A percentile compares a stretch with the other conserved stretches of the same genome.
phyloP scores from a whole-genome alignment of 495 filamentous ascomycete genomes.

The Cetradonia linearis region DNA sequence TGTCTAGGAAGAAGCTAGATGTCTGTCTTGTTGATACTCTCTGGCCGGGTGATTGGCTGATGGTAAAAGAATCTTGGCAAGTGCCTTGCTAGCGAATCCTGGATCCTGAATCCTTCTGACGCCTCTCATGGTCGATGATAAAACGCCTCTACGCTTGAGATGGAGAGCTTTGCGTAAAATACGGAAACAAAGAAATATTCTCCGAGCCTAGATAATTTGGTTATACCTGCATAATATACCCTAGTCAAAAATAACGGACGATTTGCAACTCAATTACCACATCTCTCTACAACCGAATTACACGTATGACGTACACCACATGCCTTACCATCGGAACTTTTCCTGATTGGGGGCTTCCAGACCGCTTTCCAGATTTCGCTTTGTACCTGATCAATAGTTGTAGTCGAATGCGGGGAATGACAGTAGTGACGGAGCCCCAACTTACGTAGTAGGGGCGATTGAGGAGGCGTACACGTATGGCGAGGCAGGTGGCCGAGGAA shows the following conservation, averaged over 20 bases:
- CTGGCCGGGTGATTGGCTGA: too few relatives aligned
- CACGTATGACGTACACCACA: background rate
- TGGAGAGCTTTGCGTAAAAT: too few relatives aligned
- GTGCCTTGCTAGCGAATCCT: too few relatives aligned
- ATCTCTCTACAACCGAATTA: background rate
- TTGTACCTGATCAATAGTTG: background rate
- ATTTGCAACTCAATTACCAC: background rate
- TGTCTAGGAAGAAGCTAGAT: too few relatives aligned
- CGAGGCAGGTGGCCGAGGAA: background rate
- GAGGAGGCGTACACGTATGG: background rate
- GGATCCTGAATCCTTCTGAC: too few relatives aligned
- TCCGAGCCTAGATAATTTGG: too few relatives aligned
- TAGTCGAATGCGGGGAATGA: slow-evolving; percentile 2
- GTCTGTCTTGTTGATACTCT: too few relatives aligned
- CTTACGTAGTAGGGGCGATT: background rate
- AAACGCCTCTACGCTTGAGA: too few relatives aligned
- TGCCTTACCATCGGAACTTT: background rate
- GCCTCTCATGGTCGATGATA: too few relatives aligned
- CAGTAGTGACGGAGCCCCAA: background rate
- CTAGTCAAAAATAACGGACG: background rate
- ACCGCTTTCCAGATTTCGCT: background rate
- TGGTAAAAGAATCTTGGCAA: too few relatives aligned
- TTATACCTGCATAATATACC: background rate
- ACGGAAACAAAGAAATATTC: too few relatives aligned
- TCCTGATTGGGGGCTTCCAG: background rate